Conservation (phyloP, 163 green algal species). For the Scenedesmus sp. region DNA sequence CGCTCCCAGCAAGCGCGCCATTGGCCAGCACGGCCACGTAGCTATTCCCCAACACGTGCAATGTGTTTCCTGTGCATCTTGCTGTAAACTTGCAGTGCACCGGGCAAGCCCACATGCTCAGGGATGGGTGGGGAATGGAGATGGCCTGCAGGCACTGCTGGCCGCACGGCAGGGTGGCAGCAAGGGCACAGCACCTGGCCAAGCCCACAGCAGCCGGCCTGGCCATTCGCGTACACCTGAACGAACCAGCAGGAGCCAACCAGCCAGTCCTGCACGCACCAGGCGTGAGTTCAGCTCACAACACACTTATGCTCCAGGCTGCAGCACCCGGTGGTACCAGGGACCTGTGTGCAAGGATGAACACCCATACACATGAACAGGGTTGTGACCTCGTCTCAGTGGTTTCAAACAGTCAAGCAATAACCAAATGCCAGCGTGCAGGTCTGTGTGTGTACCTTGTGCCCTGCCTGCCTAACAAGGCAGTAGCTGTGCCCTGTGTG, state of each 20-base stretch:
- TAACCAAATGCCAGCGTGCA: no score
- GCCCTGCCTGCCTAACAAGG: background rate
- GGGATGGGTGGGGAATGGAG: background rate
- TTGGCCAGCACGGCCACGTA: background rate
- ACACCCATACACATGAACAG: no score
- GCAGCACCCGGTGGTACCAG: background rate
- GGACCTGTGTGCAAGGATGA: background rate
- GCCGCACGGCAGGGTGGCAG: background rate
- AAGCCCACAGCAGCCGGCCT: background rate
- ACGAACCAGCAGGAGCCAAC: slow-evolving; percentile 21
- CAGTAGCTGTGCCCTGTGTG: background rate
- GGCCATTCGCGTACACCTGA: background rate
- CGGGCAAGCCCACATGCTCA: slow-evolving; percentile 3
- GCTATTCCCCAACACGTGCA: background rate
- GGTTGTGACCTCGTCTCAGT: no score
- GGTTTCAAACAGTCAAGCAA: no score
- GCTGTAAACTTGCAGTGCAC: slow-evolving; percentile 7
- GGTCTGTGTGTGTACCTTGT: no score
- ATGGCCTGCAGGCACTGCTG: background rate
- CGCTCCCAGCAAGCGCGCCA: slow-evolving; percentile 7
- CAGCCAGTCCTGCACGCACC: slow-evolving; percentile 25
- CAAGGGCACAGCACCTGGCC: background rate
- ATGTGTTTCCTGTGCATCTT: background rate
- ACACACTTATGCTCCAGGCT: background rate
- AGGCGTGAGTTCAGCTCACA: background rate